Percentiles rank a stretch among this genome's conserved stretches.
Evolutionary conservation across 2,329 filamentous ascomycete species (phyloP).

Genomic region (Cryphonectria naterciae): DNA sequence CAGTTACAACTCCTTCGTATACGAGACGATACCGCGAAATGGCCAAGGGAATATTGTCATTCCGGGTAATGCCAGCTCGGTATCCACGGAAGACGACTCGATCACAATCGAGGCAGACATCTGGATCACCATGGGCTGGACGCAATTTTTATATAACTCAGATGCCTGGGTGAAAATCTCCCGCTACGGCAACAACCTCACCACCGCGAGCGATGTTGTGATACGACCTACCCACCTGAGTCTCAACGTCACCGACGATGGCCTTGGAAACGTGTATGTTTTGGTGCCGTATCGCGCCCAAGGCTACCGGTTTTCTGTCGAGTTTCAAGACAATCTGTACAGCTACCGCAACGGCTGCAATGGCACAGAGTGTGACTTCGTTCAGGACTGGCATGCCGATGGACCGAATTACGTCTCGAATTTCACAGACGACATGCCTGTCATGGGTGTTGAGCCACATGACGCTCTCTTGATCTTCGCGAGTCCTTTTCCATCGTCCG

Average conservation of each 20-base stretch:
- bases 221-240: conserved; percentile 37
- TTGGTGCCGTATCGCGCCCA: conserved; percentile 34
- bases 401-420: conserved; percentile 33
- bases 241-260: conserved; percentile 31
- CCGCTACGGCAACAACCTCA: conserved; percentile 28
- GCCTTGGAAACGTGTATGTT: conserved; percentile 34
- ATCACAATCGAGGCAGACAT: conserved; percentile 39
- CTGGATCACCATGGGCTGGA: conserved; percentile 42
- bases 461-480: conserved; percentile 40
- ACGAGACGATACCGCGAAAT: conserved; percentile 42
- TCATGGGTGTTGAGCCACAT: conserved; percentile 37
- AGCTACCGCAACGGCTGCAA: conserved; percentile 32
- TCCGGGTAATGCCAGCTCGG: conserved; percentile 32
- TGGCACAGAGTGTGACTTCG: conserved; percentile 14
- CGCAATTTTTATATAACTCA: conserved; percentile 37
- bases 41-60: conserved; percentile 39
- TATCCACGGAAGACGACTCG: conserved; percentile 34
- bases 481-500: conserved; percentile 34
- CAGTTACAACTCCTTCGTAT: conserved; percentile 38
- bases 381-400: conserved; percentile 27
- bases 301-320: conserved; percentile 39
- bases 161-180: conserved; percentile 36
- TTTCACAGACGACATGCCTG: conserved; percentile 27
- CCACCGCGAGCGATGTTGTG: conserved; percentile 33
- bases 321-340: conserved; percentile 39